phyloP scores from a whole-genome alignment of 1,284 basidiomycete species.

The Sparassis latifolia region DNA sequence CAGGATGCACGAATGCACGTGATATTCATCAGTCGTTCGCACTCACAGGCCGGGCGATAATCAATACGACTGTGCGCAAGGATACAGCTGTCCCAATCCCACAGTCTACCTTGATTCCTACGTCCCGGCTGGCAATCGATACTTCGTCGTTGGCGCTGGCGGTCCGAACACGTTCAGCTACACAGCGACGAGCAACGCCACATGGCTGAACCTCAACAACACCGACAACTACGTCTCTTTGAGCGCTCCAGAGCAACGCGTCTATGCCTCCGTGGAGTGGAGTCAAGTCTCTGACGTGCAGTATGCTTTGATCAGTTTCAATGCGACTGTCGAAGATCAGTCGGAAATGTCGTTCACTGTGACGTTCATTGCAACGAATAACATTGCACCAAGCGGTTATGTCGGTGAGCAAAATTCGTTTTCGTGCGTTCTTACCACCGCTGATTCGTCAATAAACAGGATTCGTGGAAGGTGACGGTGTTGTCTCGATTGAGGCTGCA shows the following conservation, averaged over 20 bases:
- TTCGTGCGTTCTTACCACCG: neutral
- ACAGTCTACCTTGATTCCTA: constrained; percentile 48
- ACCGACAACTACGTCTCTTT: constrained; percentile 44
- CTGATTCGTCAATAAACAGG: constrained; percentile 27
- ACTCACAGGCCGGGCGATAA: constrained; percentile 54
- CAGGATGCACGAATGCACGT: neutral
- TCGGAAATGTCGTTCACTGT: constrained; percentile 31
- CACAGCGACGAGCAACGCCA: constrained; percentile 40
- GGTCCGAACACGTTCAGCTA: constrained; percentile 55
- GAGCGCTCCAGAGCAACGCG: constrained; percentile 43
- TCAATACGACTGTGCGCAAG: constrained; percentile 42
- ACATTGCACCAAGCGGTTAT: constrained; percentile 35
- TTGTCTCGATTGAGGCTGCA: constrained; percentile 59
- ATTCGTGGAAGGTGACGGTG: constrained; percentile 58
- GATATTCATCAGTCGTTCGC: neutral
- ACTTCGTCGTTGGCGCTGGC: constrained; percentile 56
- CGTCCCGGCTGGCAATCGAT: constrained; percentile 44
- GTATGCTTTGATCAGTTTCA: constrained; percentile 41
- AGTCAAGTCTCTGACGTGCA: constrained; percentile 37
- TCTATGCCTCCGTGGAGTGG: constrained; percentile 61
- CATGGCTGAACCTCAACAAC: constrained; percentile 48
- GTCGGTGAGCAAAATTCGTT: constrained; percentile 30
- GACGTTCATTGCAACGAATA: constrained; percentile 35
- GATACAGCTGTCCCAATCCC: constrained; percentile 47
- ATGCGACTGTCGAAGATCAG: constrained; percentile 36